A percentile compares a stretch with the other conserved stretches of the same genome.
Evolutionary conservation across 2,329 filamentous ascomycete genomes (phyloP).

Genomic region (Aspergillus sp.): DNA sequence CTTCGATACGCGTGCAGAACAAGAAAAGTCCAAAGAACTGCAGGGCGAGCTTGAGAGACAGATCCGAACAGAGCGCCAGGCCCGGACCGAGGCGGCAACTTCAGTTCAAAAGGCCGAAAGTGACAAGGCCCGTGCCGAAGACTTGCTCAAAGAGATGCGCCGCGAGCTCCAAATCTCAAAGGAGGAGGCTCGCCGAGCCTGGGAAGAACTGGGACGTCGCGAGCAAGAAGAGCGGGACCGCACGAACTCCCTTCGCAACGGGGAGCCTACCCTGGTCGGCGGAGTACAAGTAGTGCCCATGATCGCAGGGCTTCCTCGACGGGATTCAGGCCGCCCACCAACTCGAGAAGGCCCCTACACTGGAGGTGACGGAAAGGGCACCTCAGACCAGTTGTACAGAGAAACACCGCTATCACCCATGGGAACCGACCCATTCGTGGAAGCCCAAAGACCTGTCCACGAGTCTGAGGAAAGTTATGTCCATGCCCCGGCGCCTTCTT

Average conservation of each 20-base stretch:
- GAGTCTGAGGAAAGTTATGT: constrained; percentile 13
- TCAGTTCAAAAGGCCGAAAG: constrained; percentile 66
- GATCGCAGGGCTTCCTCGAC: constrained; percentile 67
- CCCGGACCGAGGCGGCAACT: constrained; percentile 65
- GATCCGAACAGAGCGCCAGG: constrained; percentile 72
- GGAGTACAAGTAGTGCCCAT: constrained; percentile 95
- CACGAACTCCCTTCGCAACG: constrained; percentile 79
- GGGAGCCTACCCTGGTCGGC: constrained; percentile 83
- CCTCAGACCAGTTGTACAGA: constrained; percentile 53
- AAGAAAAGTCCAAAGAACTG: constrained; percentile 80
- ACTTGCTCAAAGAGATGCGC: constrained; percentile 83
- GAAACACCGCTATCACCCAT: constrained; percentile 53
- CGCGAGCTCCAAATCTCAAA: constrained; percentile 93
- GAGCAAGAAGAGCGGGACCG: constrained; percentile 92
- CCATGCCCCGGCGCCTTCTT: constrained; percentile 30
- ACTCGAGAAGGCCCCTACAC: constrained; percentile 48
- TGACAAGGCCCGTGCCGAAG: constrained; percentile 69
- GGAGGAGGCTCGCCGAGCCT: constrained; percentile 90
- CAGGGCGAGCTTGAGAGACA: constrained; percentile 76
- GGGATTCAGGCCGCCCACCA: constrained; percentile 47
- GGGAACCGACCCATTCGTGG: constrained; percentile 63
- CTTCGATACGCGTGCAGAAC: constrained; percentile 86
- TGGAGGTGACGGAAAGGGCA: constrained; percentile 29
- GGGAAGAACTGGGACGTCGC: constrained; percentile 91
- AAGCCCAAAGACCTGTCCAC: constrained; percentile 33